These are phyloP conservation scores for Diplodia intermedia DNA, from an alignment of 2,329 filamentous ascomycete species.

Conservation along the genomic window DNA sequence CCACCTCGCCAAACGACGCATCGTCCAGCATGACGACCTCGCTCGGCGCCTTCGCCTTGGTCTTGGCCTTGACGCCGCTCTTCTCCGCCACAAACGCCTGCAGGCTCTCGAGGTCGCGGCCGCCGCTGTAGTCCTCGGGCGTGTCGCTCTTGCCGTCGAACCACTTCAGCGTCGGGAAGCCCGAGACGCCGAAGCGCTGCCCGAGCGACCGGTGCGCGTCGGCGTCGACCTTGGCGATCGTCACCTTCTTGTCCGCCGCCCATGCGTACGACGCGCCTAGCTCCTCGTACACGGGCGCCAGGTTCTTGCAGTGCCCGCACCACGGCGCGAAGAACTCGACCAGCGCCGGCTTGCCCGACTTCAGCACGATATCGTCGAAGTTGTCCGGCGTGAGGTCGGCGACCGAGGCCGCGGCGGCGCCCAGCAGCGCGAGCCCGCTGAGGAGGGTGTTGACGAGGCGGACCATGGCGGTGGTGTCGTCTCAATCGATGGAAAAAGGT, in stretches of 20 bases:
- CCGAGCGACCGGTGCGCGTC: constrained; percentile 86
- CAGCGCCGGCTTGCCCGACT: constrained; percentile 92
- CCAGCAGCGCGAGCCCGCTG: constrained; percentile 43
- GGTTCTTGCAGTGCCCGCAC: constrained; percentile 99
- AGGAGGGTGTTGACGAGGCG: constrained; percentile 39
- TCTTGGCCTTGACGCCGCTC: constrained; percentile 82
- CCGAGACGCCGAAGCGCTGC: constrained; percentile 85
- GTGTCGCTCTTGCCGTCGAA: constrained; percentile 93
- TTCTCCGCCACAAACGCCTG: constrained; percentile 82
- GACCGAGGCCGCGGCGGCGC: constrained; percentile 64
- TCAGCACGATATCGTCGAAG: constrained; percentile 88
- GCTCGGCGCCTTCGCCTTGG: constrained; percentile 74
- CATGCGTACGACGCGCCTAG: constrained; percentile 77
- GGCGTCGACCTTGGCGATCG: constrained; percentile 95
- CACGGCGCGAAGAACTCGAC: constrained; percentile 99
- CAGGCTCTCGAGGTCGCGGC: constrained; percentile 86
- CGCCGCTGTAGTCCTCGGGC: constrained; percentile 84
- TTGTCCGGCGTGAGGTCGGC: constrained; percentile 90
- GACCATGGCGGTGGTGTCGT: constrained; percentile 23
- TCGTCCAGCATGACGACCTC: constrained; percentile 82
- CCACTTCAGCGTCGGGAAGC: constrained; percentile 96
- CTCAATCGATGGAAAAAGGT: background rate
- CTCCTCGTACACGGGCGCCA: constrained; percentile 94
- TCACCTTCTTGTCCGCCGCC: constrained; percentile 75
- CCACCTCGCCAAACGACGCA: constrained; percentile 73